Evolutionary conservation across 1,139 yeast genomes (phyloP).

Genomic region (Geotrichum armillariae): DNA sequence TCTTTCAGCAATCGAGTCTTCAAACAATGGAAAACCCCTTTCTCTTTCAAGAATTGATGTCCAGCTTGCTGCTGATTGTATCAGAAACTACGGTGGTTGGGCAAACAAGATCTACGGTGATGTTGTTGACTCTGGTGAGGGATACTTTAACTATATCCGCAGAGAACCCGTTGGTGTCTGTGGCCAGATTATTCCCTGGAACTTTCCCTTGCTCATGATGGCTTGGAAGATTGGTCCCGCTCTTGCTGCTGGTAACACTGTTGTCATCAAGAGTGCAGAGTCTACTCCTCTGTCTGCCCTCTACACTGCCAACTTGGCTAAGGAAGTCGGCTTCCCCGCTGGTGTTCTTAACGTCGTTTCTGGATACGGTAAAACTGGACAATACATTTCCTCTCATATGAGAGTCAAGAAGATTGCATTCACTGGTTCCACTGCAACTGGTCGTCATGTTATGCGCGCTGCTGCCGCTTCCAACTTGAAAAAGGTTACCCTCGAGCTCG

Average conservation of each 20-base stretch:
- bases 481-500: constrained; percentile 79
- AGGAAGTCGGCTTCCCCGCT: constrained; percentile 73
- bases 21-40: constrained; percentile 80
- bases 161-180: constrained; percentile 78
- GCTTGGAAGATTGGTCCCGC: constrained; percentile 85
- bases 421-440: constrained; percentile 85
- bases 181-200: constrained; percentile 88
- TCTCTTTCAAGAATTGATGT: constrained; percentile 58
- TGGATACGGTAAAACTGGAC: constrained; percentile 77
- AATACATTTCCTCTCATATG: constrained; percentile 68
- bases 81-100: constrained; percentile 79
- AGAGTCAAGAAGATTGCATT: constrained; percentile 78
- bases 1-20: constrained; percentile 68
- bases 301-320: constrained; percentile 56
- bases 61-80: constrained; percentile 52
- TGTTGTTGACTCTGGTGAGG: constrained; percentile 62
- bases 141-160: constrained; percentile 59
- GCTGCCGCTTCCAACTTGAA: constrained; percentile 70
- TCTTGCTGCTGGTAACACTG: constrained; percentile 73
- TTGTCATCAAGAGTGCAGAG: constrained; percentile 76
- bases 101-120: constrained; percentile 75
- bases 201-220: constrained; percentile 82
- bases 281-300: constrained; percentile 77
- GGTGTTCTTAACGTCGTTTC: constrained; percentile 75
- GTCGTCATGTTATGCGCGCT: constrained; percentile 70